Evolutionary conservation across 2,329 filamentous ascomycete genomes (phyloP), one percentile per base, ranked within the genome.

Genomic region (Alternaria conjuncta): DNA sequence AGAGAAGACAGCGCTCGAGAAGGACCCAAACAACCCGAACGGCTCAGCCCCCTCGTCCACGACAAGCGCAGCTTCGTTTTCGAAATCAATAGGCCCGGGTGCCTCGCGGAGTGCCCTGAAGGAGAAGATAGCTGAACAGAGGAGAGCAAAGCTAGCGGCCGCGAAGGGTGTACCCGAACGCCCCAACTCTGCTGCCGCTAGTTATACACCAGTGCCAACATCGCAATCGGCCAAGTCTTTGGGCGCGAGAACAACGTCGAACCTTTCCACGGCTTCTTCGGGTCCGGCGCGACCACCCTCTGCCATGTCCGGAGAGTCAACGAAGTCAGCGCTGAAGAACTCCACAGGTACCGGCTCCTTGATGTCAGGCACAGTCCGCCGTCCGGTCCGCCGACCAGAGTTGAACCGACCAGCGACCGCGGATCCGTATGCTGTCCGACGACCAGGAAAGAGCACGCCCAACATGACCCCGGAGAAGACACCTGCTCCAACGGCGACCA

Each of bases 11-110:
- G 85, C 95, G 30, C 84, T 99, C 18, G 90, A 94, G 70, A 96
- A 93, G 72, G 92, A 97, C 70, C 85, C 92, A 1, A 87, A 89
- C 74, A 98, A 98, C 72, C 92, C 92, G 9, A 92, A 93, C 75
- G 78, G 82, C 15, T 78, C 79, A 10, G 65, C 87, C 86, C 7
- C 85, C 25, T 72, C 79, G 10, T 82, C 80, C 5, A 88, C 67
- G 86, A 86, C 74, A 84, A 87, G 81, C 59, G 62, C 68, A 20
- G 55, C 75, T 2, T 72, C 74, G 1, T 79, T 80, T 60, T 80
- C 78, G 6, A 86, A 86, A 32, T 80, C 81, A 30, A 81, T 84
- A 13, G 86, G 88, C 5, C 66, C 80, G 20, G 81, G 75, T 44
- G 90, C 75, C 53, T 71, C 75, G 13, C 79, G 86, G 41, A 82